Evolutionary conservation across 2,329 filamentous ascomycete species (phyloP), one percentile per base, ranked within the genome.

Genomic region (Cordyceps pruinosa): DNA sequence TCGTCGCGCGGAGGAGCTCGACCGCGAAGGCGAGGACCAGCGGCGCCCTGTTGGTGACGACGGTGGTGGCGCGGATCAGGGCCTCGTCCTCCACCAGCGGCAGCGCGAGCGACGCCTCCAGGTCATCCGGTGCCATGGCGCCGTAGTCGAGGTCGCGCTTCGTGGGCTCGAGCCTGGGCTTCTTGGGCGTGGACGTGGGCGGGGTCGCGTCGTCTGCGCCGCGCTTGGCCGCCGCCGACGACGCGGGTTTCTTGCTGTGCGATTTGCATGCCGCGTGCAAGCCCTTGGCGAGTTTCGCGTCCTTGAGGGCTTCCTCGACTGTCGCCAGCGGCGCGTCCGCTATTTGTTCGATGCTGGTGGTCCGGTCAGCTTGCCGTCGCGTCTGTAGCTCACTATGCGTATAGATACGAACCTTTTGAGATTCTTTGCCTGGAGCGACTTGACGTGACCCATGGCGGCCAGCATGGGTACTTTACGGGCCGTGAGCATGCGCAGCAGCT

Each of bases 1-100:
- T 93, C 0, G 89, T 95, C 66, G 87, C 85, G 46, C 88, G 86
- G 47, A 95, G 69, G 49, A 93, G 68, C 59, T 84, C 82, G 15
- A 90, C 81, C 1, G 87, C 85, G 70, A 95, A 95, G 0, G 90
- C 90, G 5, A 96, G 77, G 2, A 96, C 84, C 1, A 96, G 73
- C 1, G 91, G 90, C 2, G 91, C 90, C 39, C 91, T 79, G 65
- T 96, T 95, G 0, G 89, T 94, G 60, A 85, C 74, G 1, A 96
- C 63, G 0, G 76, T 73, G 1, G 82, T 81, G 2, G 73, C 69
- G 15, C 76, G 74, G 5, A 96, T 81, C 8, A 77, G 72, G 1
- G 82, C 77, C 63, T 88, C 85, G 47, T 85, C 77, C 28, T 73
- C 72, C 8, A 74, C 73, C 2, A 83, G 69, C 0, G 87, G 85